These are phyloP conservation scores for Rhizophora mangle DNA, from an alignment of 345 rosid species.

Conservation along the genomic window DNA sequence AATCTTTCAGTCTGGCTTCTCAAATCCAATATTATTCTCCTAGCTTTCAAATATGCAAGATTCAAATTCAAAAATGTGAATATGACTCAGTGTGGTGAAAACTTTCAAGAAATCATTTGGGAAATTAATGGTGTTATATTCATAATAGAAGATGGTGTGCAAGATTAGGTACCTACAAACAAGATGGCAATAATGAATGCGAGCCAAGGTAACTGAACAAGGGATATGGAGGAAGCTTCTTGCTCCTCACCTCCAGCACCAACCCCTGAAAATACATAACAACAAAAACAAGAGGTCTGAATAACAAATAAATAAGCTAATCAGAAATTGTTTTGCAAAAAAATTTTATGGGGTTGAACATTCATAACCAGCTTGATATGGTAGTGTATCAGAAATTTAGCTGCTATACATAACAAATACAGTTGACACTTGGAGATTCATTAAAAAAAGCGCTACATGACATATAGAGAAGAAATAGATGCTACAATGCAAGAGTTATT, in stretches of 20 bases:
- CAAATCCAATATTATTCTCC: neutral
- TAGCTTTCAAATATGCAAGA: neutral
- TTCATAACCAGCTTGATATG: too few relatives aligned
- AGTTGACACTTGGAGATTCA: neutral
- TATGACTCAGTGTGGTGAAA: neutral
- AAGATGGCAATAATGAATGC: constrained; percentile 68
- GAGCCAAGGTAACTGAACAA: constrained; percentile 79
- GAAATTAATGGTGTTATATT: neutral
- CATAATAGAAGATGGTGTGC: constrained; percentile 23
- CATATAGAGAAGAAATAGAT: too few relatives aligned
- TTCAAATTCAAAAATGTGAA: neutral
- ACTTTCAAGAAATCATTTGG: neutral
- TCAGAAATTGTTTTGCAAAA: too few relatives aligned
- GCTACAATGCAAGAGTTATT: too few relatives aligned
- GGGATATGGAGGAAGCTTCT: constrained; percentile 60
- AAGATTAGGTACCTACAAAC: constrained; percentile 95
- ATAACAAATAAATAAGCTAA: neutral
- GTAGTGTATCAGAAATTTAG: too few relatives aligned
- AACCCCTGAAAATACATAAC: constrained; percentile 56
- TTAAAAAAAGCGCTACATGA: too few relatives aligned
- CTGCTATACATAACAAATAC: too few relatives aligned
- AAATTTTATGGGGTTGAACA: too few relatives aligned
- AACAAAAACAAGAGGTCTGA: constrained; percentile 1
- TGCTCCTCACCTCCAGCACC: constrained; percentile 99
- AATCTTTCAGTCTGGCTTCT: neutral